phyloP scores from a whole-genome alignment of 495 filamentous ascomycete genomes.

The Podospora fimiseda region DNA sequence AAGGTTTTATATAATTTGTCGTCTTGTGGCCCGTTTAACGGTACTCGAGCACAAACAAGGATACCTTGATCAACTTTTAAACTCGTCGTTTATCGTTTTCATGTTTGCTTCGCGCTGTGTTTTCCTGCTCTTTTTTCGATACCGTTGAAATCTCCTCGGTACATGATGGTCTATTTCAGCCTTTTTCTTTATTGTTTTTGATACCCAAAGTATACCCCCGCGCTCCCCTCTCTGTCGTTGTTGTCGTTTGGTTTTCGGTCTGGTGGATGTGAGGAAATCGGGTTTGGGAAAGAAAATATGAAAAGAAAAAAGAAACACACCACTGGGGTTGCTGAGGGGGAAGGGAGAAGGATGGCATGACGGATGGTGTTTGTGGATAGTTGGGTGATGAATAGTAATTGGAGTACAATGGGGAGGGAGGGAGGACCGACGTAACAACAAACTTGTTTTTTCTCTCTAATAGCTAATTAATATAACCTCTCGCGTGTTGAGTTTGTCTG shows the following conservation, averaged over 20 bases:
- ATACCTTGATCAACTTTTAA: background rate
- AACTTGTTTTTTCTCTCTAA: constrained; percentile 22
- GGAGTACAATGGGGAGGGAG: background rate
- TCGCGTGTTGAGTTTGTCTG: constrained; percentile 27
- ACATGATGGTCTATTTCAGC: background rate
- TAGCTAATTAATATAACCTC: constrained; percentile 32
- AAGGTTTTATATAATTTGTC: constrained; percentile 39
- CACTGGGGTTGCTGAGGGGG: background rate
- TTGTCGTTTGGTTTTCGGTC: constrained; percentile 15
- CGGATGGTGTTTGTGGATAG: background rate
- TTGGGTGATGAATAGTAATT: constrained; percentile 11
- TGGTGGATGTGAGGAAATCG: background rate
- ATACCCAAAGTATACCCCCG: constrained; percentile 29
- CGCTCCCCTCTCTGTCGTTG: constrained; percentile 5
- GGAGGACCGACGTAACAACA: background rate
- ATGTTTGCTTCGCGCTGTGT: too few species aligned
- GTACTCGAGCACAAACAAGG: background rate
- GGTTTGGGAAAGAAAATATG: constrained; percentile 4
- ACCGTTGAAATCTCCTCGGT: background rate
- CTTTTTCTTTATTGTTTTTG: constrained; percentile 25
- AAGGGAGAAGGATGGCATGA: constrained; percentile 7
- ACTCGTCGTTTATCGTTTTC: background rate
- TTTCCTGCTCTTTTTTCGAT: background rate
- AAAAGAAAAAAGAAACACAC: constrained; percentile 1
- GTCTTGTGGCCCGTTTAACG: background rate